These are phyloP conservation scores for Plasmodiophora brassicae DNA, from an alignment of 208 protist genomes.

Conservation along the genomic window DNA sequence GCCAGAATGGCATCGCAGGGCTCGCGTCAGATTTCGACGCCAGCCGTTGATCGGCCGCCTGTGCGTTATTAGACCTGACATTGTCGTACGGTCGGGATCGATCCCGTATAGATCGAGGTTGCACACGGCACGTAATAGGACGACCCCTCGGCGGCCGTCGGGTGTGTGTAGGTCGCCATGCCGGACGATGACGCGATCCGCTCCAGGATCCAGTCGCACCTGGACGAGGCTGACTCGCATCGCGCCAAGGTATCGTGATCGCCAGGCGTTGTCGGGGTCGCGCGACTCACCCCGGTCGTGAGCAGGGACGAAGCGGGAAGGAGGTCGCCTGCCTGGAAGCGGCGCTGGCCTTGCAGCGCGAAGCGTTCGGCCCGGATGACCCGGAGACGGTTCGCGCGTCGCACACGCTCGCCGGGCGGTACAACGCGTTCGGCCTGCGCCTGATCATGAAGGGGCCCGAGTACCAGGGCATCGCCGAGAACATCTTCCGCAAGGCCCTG, in stretches of 20 bases:
- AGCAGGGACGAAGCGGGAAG: background rate
- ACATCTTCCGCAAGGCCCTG: background rate
- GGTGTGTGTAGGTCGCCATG: no score
- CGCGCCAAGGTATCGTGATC: background rate
- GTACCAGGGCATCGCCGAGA: background rate
- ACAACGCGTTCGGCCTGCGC: background rate
- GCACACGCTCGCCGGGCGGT: background rate
- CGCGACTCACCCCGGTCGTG: background rate
- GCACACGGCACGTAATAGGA: no score
- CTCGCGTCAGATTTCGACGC: no score
- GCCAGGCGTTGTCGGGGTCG: background rate
- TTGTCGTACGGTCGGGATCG: no score
- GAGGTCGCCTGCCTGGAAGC: background rate
- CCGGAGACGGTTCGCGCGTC: background rate
- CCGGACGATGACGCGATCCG: background rate
- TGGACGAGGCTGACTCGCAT: background rate
- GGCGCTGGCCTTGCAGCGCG: background rate
- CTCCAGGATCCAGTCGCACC: no score
- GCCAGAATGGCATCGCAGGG: no score
- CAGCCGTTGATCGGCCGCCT: no score
- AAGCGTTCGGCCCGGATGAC: background rate
- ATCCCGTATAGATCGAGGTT: no score
- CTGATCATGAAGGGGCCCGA: background rate
- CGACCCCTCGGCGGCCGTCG: no score
- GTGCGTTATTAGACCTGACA: no score